Percentiles rank a stretch among this genome's conserved stretches.
phyloP scores from a whole-genome alignment of 306 rosid genomes.

The Acacia melanoxylon region DNA sequence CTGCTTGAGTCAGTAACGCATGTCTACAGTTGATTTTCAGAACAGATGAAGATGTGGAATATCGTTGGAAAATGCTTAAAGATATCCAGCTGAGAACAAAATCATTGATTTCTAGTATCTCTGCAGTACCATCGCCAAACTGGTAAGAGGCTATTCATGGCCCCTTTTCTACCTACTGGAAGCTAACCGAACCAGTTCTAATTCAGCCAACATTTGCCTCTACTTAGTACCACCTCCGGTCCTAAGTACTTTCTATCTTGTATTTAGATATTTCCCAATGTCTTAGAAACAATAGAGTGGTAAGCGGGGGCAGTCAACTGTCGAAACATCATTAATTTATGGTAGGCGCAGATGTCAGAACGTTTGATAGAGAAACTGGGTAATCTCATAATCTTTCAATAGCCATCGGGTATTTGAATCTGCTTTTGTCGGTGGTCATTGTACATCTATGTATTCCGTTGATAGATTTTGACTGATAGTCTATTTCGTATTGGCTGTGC shows the following conservation, averaged over 20 bases:
- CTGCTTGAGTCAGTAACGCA: background rate
- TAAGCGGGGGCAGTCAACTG: background rate
- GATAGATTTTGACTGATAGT: conserved; percentile 9
- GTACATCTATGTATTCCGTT: background rate
- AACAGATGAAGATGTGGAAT: conserved; percentile 36
- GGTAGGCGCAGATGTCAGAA: background rate
- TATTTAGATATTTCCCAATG: background rate
- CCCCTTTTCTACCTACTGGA: background rate
- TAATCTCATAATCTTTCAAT: background rate
- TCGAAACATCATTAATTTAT: background rate
- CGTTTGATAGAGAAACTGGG: background rate
- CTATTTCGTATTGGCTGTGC: conserved; percentile 27
- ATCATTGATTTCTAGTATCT: conserved; percentile 24
- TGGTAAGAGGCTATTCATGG: background rate
- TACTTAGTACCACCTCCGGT: background rate
- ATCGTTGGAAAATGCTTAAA: conserved; percentile 37
- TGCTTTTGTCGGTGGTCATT: background rate
- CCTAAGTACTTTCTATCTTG: background rate
- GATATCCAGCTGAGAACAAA: conserved; percentile 34
- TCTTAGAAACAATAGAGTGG: background rate
- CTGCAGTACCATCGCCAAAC: conserved; percentile 22
- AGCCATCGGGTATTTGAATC: too few relatives aligned
- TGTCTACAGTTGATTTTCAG: conserved; percentile 28
- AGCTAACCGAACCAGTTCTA: background rate
- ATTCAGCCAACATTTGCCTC: background rate